phyloP scores from a whole-genome alignment of 352 stramenopile species.

The Phytophthora agathidicida region DNA sequence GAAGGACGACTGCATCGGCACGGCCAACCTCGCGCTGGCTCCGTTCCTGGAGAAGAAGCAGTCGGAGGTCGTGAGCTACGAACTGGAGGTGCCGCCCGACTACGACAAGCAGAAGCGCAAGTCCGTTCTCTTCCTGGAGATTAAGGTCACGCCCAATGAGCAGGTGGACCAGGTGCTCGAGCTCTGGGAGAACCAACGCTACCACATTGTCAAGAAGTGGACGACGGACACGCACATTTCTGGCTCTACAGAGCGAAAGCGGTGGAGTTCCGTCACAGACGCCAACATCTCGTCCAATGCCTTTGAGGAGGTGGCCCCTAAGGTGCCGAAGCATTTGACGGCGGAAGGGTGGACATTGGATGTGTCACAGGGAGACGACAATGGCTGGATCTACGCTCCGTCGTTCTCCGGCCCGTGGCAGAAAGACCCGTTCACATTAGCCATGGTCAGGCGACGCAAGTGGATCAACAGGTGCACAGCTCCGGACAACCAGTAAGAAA shows the following conservation, averaged over 20 bases:
- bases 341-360: conserved; percentile 81
- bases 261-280: conserved; percentile 72
- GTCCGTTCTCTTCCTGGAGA: conserved; percentile 62
- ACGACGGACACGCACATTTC: conserved; percentile 59
- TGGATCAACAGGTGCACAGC: conserved; percentile 80
- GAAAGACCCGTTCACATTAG: conserved; percentile 73
- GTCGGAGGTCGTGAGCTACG: conserved; percentile 58
- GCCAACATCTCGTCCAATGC: conserved; percentile 62
- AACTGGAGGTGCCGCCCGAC: conserved; percentile 55
- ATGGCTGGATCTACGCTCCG: conserved; percentile 86
- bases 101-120: conserved; percentile 71
- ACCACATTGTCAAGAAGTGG: conserved; percentile 81
- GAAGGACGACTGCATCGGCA: conserved; percentile 66
- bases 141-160: conserved; percentile 55
- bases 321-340: conserved; percentile 54
- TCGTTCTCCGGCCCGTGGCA: conserved; percentile 83
- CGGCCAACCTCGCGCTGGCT: conserved; percentile 49
- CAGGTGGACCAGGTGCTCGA: conserved; percentile 71
- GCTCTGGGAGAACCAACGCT: conserved; percentile 88
- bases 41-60: conserved; percentile 58
- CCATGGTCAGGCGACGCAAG: conserved; percentile 80
- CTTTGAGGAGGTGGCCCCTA: conserved; percentile 74
- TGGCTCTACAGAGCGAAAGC: conserved; percentile 66
- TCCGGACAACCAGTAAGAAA: conserved; percentile 26
- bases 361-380: conserved; percentile 77